Base-by-base conservation (phyloP, 2,329 filamentous ascomycete species). In the Botrytis galanthina region DNA sequence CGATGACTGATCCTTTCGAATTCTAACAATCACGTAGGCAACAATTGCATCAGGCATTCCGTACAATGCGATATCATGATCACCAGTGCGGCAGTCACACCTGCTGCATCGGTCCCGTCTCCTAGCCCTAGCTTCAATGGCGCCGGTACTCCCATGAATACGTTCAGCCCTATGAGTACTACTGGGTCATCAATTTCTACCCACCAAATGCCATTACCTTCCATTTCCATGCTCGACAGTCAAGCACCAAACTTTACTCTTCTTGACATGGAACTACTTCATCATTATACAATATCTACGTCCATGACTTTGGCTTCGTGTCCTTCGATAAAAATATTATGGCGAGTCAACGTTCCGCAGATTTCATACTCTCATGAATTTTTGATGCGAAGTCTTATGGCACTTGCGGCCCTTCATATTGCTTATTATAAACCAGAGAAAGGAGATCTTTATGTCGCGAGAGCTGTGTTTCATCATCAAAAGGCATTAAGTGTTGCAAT, bases 221-320 rank as follows among this genome's bases (percentile, higher is more conserved):
- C 60, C 39, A 67, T 39, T 20, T 29, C 57, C 22, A 51, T 48
- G 35, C 54, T 69, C 35, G 35, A 70, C 26, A 29, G 60, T 42
- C 37, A 72, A 37, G n/a, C 60, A 26, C 44, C 42, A 37, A 44
- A 6, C 44, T 73, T 62, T 16, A 63, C 37, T 37, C 75, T 85
- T 2, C 77, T 83, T 18, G 85, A 88, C 63, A 81, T 88, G 14
- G 86, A 88, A 75, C 82, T 89, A 2, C 81, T 89, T 10, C 86
- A 88, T 76, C 86, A 88, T 79, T 88, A 83, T 75, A 84, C 83
- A 62, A 85, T 83, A 0, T 84, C 83, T 16, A 88, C 87, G 0
- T 83, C 83, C 70, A 80, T 82, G n/a, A 87, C 86, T 0, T 79
- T 88, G 4, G 83, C 83, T 7, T 80, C 79, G 10, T 82, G 85